phyloP scores from a whole-genome alignment of 169 alveolate genomes.

The Plasmodium fragile region DNA sequence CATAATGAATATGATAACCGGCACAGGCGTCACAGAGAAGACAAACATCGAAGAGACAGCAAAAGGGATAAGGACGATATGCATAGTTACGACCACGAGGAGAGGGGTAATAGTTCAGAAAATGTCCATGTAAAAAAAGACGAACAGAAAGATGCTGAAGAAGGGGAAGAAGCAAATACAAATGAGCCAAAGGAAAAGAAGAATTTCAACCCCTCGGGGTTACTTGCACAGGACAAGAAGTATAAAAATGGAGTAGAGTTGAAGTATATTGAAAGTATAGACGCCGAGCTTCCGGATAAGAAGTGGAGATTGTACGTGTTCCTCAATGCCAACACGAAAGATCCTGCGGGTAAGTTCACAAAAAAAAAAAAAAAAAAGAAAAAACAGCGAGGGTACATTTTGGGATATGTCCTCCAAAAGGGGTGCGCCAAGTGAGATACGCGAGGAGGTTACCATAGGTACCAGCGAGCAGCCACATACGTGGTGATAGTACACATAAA shows the following conservation, averaged over 20 bases:
- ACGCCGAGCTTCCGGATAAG: conserved; percentile 83
- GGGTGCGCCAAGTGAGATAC: neutral
- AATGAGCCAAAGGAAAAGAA: conserved; percentile 57
- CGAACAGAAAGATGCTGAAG: conserved; percentile 14
- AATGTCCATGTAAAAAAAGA: neutral
- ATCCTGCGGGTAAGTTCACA: conserved; percentile 28
- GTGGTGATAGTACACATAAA: neutral
- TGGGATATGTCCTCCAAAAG: neutral
- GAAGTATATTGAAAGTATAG: conserved; percentile 89
- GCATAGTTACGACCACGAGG: neutral
- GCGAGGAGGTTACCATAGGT: neutral
- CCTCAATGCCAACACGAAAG: conserved; percentile 29
- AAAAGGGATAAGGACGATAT: neutral
- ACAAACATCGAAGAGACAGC: neutral
- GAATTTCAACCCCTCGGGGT: conserved; percentile 92
- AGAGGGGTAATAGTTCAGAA: neutral
- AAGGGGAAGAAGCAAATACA: conserved; percentile 16
- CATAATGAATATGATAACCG: neutral
- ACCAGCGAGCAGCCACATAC: neutral
- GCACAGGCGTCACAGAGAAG: conserved; percentile 3
- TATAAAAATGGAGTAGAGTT: conserved; percentile 83
- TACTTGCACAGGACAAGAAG: conserved; percentile 87
- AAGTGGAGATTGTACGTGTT: conserved; percentile 91
- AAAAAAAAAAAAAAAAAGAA: conserved; percentile 4
- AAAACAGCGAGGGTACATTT: neutral